These are phyloP conservation scores for Botrytis medusae DNA, from an alignment of 2,329 filamentous ascomycete genomes.

Conservation along the genomic window DNA sequence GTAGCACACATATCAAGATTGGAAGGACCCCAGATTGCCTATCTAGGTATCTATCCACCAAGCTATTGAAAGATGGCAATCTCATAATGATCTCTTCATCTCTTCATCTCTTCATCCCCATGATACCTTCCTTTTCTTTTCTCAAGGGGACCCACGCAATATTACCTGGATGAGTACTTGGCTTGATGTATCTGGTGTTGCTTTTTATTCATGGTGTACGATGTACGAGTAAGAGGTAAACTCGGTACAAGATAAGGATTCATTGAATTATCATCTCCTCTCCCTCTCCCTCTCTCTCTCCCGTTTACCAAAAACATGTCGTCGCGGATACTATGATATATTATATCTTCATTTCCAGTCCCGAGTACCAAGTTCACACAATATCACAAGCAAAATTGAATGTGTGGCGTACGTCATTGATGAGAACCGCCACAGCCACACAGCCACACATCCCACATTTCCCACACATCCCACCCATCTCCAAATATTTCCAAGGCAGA, in stretches of 20 bases:
- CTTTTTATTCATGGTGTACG: no score
- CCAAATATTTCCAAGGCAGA: not conserved
- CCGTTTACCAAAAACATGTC: not conserved
- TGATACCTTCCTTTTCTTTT: not conserved
- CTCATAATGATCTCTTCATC: not conserved
- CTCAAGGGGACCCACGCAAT: not conserved
- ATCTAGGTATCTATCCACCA: not conserved
- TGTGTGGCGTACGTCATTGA: slow-evolving; percentile 13
- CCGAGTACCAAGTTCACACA: no score
- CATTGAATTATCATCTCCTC: not conserved
- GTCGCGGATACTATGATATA: not conserved
- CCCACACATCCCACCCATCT: not conserved
- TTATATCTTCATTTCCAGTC: slow-evolving; percentile 1
- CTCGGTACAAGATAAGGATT: not conserved
- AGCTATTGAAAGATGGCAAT: not conserved
- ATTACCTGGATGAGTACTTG: not conserved
- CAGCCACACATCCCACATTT: slow-evolving; percentile 3
- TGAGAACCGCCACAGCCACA: not conserved
- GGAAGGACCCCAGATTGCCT: not conserved
- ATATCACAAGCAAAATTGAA: not conserved
- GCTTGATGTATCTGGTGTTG: not conserved
- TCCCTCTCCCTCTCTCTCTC: not conserved
- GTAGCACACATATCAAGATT: not conserved
- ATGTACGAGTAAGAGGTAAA: no score
- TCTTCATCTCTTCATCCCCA: not conserved